phyloP scores from a whole-genome alignment of 805 yeast species.

The Yamadazyma olivae region DNA sequence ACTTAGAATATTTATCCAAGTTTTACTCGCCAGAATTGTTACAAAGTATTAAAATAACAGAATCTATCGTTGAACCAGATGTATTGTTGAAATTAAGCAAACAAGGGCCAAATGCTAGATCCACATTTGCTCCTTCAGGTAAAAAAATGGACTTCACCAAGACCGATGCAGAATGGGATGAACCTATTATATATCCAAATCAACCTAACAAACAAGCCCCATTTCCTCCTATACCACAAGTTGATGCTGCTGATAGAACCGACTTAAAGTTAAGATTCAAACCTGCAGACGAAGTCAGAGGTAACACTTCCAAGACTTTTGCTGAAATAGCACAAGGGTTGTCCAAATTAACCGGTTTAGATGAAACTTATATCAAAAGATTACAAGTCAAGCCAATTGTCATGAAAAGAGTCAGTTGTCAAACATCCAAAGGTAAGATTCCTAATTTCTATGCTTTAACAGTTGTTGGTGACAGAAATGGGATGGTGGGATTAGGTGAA shows the following conservation, averaged over 20 bases:
- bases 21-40: conserved; percentile 82
- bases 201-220: conserved; percentile 50
- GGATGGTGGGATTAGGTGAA: conserved; percentile 93
- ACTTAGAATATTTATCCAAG: conserved; percentile 57
- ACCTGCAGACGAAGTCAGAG: conserved; percentile 13
- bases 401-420: conserved; percentile 80
- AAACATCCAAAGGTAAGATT: conserved; percentile 90
- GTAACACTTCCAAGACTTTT: conserved; percentile 14
- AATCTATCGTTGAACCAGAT: conserved; percentile 66
- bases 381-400: conserved; percentile 65
- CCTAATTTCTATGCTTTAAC: conserved; percentile 78
- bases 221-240: conserved; percentile 54
- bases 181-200: conserved; percentile 48
- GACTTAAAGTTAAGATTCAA: conserved; percentile 37
- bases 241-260: conserved; percentile 50
- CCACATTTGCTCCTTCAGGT: conserved; percentile 63
- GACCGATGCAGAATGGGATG: conserved; percentile 76
- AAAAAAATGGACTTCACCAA: conserved; percentile 55
- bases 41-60: conserved; percentile 79
- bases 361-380: conserved; percentile 55
- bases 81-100: conserved; percentile 44
- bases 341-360: conserved; percentile 63
- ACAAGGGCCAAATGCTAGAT: conserved; percentile 26
- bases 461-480: conserved; percentile 89
- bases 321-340: conserved; percentile 50